Evolutionary conservation across 2,329 filamentous ascomycete genomes (phyloP), one percentile per base, ranked within the genome.

Genomic region (Chalara sp.): DNA sequence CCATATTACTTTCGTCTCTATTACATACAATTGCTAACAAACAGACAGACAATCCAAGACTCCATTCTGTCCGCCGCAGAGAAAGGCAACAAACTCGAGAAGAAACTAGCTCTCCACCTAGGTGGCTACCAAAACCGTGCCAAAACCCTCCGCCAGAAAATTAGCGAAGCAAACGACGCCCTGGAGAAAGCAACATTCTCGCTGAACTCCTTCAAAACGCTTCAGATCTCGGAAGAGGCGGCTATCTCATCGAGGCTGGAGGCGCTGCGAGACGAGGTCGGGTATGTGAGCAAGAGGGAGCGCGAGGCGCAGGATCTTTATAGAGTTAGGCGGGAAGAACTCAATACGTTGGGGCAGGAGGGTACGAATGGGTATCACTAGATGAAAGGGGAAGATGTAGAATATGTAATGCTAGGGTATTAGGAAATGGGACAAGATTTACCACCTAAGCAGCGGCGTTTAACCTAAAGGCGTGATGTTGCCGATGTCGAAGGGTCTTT

Each of bases 221-320:
- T 95, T 54, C 83, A 88, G 57, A 81, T 88, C 39, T 86, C 83
- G 0, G 93, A 99, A 67, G 83, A 92, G 55, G 83, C 84, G 5
- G 87, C 86, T 0, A 77, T 96, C 52, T 74, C 75, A 44, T 78
- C 82, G 50, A 78, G 93, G 32, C 71, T 97, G 48, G 87, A 86
- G 58, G 76, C 77, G 8, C 70, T 96, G 51, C 80, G 90, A 47
- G 85, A 87, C n/a, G 90, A 96, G 67, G 90, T 96, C 28, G 79
- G 76, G 6, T 88, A 87, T 60, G 79, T 97, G 7, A 87, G 83
- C 59, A 81, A 81, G 60, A 76, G 92, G 56, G 92, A 97, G 72
- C 78, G 91, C 52, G 89, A 96, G 70, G 90, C 89, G 6, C 93
- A 99, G 70, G 90, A 96, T 57, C 67, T 86, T 61, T 99, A 93